phyloP scores from a whole-genome alignment of 2,329 filamentous ascomycete species.

The Tolypocladium capitatum region DNA sequence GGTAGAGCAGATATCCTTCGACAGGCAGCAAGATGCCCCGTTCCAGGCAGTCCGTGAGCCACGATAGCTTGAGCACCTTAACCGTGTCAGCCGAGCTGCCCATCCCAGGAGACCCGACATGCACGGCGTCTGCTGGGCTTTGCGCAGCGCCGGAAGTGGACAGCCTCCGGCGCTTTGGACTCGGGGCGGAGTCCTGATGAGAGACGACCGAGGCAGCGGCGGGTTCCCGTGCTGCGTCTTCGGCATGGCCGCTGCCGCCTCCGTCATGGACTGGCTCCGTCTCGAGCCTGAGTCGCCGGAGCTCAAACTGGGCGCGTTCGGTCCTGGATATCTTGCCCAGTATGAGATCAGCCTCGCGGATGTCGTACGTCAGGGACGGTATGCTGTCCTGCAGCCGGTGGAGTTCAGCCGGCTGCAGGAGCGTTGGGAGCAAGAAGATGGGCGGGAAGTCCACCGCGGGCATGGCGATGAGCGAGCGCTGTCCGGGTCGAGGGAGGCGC shows the following conservation, averaged over 20 bases:
- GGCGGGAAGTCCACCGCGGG: conserved; percentile 32
- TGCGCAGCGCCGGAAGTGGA: neutral
- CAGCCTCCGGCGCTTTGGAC: conserved; percentile 9
- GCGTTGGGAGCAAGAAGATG: conserved; percentile 61
- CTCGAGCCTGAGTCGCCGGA: conserved; percentile 51
- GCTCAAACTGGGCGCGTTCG: conserved; percentile 62
- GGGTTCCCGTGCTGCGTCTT: neutral
- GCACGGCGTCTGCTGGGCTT: neutral
- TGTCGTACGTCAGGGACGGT: conserved; percentile 53
- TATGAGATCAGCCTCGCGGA: conserved; percentile 58
- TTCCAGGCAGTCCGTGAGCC: conserved; percentile 42
- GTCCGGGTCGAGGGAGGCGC: neutral
- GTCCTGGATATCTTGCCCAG: conserved; percentile 60
- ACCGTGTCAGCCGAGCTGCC: conserved; percentile 15
- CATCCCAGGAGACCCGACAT: neutral
- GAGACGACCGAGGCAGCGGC: neutral
- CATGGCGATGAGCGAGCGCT: conserved; percentile 7
- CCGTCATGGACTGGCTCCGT: conserved; percentile 29
- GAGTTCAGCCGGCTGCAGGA: conserved; percentile 50
- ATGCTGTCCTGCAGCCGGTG: conserved; percentile 53
- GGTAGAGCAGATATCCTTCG: conserved; percentile 39
- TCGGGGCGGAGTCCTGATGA: conserved; percentile 1
- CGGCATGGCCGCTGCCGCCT: neutral
- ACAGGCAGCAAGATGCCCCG: conserved; percentile 31
- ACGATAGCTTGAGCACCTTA: conserved; percentile 44